Evolutionary conservation across 805 yeast species (phyloP).

Genomic region (Nakazawaea ishiwadae): DNA sequence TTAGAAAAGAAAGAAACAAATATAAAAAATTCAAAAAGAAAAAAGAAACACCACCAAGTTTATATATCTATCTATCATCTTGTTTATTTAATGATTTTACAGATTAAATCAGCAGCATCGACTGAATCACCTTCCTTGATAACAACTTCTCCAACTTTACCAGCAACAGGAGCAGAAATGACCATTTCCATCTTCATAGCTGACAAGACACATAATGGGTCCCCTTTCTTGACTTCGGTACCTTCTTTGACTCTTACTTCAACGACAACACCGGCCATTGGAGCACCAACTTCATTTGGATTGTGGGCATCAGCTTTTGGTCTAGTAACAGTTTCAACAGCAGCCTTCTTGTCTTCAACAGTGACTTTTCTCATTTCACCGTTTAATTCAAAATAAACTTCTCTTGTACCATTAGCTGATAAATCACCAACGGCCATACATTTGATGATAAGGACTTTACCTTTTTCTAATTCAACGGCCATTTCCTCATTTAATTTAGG

Average conservation of each 20-base stretch:
- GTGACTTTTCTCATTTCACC: constrained; percentile 98
- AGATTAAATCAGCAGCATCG: constrained; percentile 87
- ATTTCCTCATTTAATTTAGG: constrained; percentile 87
- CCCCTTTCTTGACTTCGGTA: constrained; percentile 91
- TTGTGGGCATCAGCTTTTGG: constrained; percentile 87
- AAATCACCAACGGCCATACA: constrained; percentile 91
- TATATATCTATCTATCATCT: no score
- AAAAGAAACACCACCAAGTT: no score
- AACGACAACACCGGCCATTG: constrained; percentile 98
- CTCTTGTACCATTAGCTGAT: constrained; percentile 86
- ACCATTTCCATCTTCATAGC: constrained; percentile 99
- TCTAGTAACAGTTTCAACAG: constrained; percentile 79
- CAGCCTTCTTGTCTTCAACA: constrained; percentile 81
- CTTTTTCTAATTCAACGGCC: constrained; percentile 85
- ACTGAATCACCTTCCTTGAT: constrained; percentile 93
- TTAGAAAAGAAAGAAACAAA: no score
- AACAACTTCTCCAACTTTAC: constrained; percentile 70
- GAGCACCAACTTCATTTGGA: constrained; percentile 94
- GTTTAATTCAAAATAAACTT: constrained; percentile 95
- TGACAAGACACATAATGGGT: constrained; percentile 85
- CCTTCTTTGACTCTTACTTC: constrained; percentile 91
- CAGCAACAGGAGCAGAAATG: constrained; percentile 85
- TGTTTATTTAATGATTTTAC: constrained; percentile 47
- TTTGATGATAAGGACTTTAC: constrained; percentile 89
- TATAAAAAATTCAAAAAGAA: no score